Evolutionary conservation across 768 basidiomycete genomes (phyloP).

Genomic region (Neoboletus brunneissimus): DNA sequence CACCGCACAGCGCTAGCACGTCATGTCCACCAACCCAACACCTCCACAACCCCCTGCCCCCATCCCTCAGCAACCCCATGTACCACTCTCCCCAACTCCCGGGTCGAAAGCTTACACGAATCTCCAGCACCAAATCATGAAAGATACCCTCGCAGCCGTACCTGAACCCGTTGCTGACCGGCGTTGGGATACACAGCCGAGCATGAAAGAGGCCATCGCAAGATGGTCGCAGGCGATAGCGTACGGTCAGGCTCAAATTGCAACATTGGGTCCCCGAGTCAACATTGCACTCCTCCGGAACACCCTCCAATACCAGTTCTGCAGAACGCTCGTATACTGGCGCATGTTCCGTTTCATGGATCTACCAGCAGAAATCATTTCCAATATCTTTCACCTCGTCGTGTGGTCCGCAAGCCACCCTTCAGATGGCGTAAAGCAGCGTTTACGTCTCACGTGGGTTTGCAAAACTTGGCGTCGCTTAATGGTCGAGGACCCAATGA

Average conservation of each 20-base stretch:
- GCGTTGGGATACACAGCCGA: background rate
- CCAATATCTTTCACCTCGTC: conserved; percentile 59
- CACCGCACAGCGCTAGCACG: conserved; percentile 1
- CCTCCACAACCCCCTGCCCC: conserved; percentile 11
- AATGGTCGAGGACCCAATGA: conserved; percentile 45
- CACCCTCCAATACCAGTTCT: conserved; percentile 21
- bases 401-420: conserved; percentile 49
- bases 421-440: conserved; percentile 34
- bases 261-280: conserved; percentile 19
- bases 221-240: conserved; percentile 18
- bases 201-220: conserved; percentile 1
- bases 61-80: background rate
- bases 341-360: conserved; percentile 55
- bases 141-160: conserved; percentile 13
- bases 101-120: conserved; percentile 18
- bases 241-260: conserved; percentile 22
- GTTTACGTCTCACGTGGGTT: conserved; percentile 55
- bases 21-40: conserved; percentile 17
- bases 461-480: conserved; percentile 55
- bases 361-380: conserved; percentile 64
- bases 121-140: conserved; percentile 20
- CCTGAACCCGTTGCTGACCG: conserved; percentile 14
- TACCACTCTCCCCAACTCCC: conserved; percentile 13
- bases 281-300: conserved; percentile 4
- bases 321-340: conserved; percentile 32